phyloP scores from a whole-genome alignment of 108 stramenopile genomes.

The Conticribra weissflogii region DNA sequence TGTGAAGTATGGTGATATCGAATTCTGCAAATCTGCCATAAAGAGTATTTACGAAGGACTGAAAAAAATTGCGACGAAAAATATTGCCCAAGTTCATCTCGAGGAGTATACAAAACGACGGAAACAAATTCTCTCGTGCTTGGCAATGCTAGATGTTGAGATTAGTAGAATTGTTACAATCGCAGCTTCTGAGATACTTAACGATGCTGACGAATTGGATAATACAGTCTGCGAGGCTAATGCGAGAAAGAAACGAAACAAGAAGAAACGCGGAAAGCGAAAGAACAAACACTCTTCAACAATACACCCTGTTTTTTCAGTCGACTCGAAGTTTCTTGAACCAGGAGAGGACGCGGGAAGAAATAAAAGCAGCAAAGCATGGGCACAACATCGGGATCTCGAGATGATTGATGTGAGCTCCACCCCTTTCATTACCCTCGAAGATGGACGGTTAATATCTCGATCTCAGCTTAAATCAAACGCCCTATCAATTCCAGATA shows the following conservation, averaged over 20 bases:
- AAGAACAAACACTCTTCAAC: conserved; percentile 14
- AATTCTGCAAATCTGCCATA: conserved; percentile 36
- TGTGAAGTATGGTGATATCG: conserved; percentile 28
- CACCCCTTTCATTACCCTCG: conserved; percentile 42
- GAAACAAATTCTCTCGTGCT: conserved; percentile 21
- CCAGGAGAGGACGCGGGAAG: too few relatives aligned
- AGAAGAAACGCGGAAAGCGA: conserved; percentile 30
- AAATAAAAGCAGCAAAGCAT: too few relatives aligned
- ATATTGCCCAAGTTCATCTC: background rate
- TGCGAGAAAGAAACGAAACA: conserved; percentile 23
- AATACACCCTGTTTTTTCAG: too few relatives aligned
- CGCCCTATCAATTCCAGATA: too few relatives aligned
- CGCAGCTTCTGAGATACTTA: conserved; percentile 5
- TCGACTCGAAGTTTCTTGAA: too few relatives aligned
- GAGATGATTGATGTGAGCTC: too few relatives aligned
- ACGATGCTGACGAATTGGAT: conserved; percentile 14
- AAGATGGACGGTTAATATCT: conserved; percentile 44
- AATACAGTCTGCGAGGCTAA: background rate
- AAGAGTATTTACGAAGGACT: conserved; percentile 22
- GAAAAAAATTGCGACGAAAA: conserved; percentile 28
- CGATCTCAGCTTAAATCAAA: conserved; percentile 15
- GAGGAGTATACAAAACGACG: conserved; percentile 20
- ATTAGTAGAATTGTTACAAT: conserved; percentile 7
- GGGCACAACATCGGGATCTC: background rate
- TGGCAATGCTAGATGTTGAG: conserved; percentile 21